Evolutionary conservation across 768 basidiomycete species (phyloP).

Genomic region (Podaxis carcinomalis): DNA sequence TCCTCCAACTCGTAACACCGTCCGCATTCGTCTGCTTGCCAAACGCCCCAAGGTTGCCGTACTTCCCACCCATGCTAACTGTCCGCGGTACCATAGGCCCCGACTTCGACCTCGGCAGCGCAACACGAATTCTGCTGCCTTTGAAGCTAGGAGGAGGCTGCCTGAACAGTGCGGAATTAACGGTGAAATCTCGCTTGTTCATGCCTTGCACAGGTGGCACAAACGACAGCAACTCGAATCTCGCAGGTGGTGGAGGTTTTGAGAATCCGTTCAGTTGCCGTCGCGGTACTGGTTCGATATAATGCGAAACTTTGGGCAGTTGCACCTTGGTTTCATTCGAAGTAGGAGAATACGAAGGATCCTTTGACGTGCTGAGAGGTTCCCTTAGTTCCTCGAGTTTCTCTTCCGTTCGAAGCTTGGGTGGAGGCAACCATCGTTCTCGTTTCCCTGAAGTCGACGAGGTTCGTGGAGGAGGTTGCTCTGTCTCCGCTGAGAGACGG

Average conservation of each 20-base stretch:
- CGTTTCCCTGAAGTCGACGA: conserved; percentile 22
- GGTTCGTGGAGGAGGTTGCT: conserved; percentile 19
- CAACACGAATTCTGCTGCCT: conserved; percentile 36
- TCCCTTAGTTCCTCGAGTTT: conserved; percentile 35
- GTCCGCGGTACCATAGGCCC: conserved; percentile 30
- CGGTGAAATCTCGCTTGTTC: conserved; percentile 52
- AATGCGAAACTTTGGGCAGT: conserved; percentile 41
- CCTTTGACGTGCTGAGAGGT: conserved; percentile 41
- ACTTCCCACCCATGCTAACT: conserved; percentile 18
- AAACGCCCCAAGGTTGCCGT: conserved; percentile 32
- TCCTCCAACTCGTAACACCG: conserved; percentile 39
- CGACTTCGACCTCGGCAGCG: conserved; percentile 31
- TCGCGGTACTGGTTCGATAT: conserved; percentile 41
- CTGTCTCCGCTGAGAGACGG: conserved; percentile 25
- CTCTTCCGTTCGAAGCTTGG: conserved; percentile 27
- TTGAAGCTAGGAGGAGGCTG: conserved; percentile 35
- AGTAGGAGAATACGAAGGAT: conserved; percentile 46
- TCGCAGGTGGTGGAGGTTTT: conserved; percentile 32
- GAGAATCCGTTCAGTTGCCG: conserved; percentile 44
- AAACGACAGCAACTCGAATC: conserved; percentile 68
- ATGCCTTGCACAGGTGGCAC: conserved; percentile 68
- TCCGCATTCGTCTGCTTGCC: conserved; percentile 39
- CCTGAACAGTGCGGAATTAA: conserved; percentile 64
- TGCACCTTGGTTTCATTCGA: conserved; percentile 37
- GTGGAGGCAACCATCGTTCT: conserved; percentile 57